Evolutionary conservation across 1,284 basidiomycete genomes (phyloP), one percentile per base, ranked within the genome.

Genomic region (Amylostereum areolatum): DNA sequence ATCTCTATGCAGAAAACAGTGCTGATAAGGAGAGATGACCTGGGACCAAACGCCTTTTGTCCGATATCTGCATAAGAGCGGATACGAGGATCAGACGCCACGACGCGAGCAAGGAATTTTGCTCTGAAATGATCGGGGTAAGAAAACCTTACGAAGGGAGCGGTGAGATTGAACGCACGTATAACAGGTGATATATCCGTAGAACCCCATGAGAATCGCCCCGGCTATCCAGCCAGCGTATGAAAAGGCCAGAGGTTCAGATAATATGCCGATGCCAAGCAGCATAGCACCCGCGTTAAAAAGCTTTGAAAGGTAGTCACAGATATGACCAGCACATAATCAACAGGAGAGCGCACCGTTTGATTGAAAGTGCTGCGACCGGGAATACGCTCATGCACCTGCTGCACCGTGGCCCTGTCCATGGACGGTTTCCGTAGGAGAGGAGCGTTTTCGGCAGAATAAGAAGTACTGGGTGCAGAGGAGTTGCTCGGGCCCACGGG

Each of bases 41-140:
- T 74, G 3, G 77, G 75, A 3, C 92, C 93, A 64, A 95, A 95
- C 1, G 92, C 92, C 60, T 88, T 90, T 49, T 81, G 78, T 28
- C 90, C 90, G 52, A 96, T 90, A 62, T 97, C 93, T 5, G 91
- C 83, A 64, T 96, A 97, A 2, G 92, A 92, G 31, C 80, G 76
- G 45, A 94, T 62, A 9, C 74, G 75, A 2, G 79, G 75, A 61
- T 96, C 90, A 3, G 75, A 69, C 11, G 82, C 62, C 48, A 95
- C 91, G 43, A 92, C 77, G 40, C 70, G 70, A 2, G 90, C 89
- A 9, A 96, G 78, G 34, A 93, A 79, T 66, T 94, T 94, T 11
- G 90, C 92, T 2, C 90, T 93, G 59, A 3, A 47, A 46, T 33
- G 46, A 49, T 52, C 47, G 32, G 18, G 5, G 46, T 47, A n/a